Evolutionary conservation across 139 green algal species (phyloP).

Genomic region (Yamagishiella unicocca): DNA sequence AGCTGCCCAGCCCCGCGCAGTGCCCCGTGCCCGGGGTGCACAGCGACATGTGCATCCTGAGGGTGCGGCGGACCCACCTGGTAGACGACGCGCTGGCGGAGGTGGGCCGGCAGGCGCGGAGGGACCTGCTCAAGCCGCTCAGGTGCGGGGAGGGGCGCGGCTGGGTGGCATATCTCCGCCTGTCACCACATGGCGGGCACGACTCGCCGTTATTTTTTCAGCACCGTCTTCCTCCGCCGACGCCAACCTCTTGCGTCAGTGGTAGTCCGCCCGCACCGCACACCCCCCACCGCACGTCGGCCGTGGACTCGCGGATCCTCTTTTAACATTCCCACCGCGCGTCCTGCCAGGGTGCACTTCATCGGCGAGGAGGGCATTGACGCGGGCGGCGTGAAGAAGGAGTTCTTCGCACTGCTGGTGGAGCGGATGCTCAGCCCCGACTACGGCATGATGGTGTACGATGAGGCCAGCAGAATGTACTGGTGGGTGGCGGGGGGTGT

Average conservation of each 20-base stretch:
- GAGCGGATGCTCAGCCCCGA: slow-evolving; percentile 89
- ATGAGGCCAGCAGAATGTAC: slow-evolving; percentile 86
- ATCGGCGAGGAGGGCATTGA: slow-evolving; percentile 97
- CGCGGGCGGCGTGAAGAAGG: slow-evolving; percentile 84
- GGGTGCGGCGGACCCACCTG: slow-evolving; percentile 88
- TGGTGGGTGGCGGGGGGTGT: slow-evolving; percentile 67
- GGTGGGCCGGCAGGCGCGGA: slow-evolving; percentile 74
- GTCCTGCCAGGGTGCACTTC: slow-evolving; percentile 88
- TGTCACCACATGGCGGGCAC: too few species aligned
- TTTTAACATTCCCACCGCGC: neutral
- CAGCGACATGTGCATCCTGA: slow-evolving; percentile 93
- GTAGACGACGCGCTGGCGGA: slow-evolving; percentile 91
- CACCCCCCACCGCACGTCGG: too few species aligned
- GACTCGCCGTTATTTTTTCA: too few species aligned
- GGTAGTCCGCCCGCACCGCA: too few species aligned
- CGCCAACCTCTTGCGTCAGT: too few species aligned
- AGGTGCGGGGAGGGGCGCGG: slow-evolving; percentile 20
- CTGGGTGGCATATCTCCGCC: too few species aligned
- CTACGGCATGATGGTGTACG: slow-evolving; percentile 88
- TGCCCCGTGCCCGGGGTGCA: slow-evolving; percentile 75
- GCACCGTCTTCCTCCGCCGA: too few species aligned
- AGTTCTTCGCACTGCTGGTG: slow-evolving; percentile 96
- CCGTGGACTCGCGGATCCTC: too few species aligned
- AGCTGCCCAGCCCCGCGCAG: slow-evolving; percentile 62
- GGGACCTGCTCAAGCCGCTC: slow-evolving; percentile 94